A percentile compares a stretch with the other conserved stretches of the same genome.
phyloP scores from a whole-genome alignment of 148 eudicot species.

The Vaccinium darrowii region DNA sequence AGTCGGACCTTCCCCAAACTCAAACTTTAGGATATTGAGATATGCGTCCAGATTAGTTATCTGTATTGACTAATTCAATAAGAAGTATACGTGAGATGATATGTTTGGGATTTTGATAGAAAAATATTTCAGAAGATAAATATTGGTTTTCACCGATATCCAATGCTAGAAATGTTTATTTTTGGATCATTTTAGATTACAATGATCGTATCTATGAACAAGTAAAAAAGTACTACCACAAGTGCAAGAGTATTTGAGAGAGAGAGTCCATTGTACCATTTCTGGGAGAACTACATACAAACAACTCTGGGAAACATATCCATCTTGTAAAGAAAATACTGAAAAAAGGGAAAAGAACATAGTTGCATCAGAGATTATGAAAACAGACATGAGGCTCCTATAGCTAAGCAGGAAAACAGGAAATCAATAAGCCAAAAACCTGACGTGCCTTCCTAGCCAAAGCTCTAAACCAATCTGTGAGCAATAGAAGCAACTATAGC shows the following conservation, averaged over 20 bases:
- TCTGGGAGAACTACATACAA: neutral
- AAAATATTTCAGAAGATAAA: no score
- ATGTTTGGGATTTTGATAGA: no score
- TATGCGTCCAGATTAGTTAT: no score
- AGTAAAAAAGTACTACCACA: neutral
- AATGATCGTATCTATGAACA: neutral
- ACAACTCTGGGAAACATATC: neutral
- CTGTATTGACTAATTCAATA: no score
- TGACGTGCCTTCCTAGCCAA: neutral
- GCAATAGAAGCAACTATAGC: neutral
- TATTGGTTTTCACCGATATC: no score
- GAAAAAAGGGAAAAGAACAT: neutral
- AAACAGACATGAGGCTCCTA: neutral
- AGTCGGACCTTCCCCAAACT: no score
- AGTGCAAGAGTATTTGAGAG: neutral
- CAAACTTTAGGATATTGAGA: no score
- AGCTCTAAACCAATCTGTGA: neutral
- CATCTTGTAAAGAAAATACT: neutral
- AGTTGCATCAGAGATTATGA: neutral
- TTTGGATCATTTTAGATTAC: no score
- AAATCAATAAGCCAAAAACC: neutral
- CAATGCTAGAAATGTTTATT: no score
- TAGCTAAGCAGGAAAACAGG: neutral
- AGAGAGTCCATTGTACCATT: neutral
- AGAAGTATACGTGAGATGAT: no score